Conservation (phyloP, 1,284 basidiomycete species). For the Golubevia sp. region DNA sequence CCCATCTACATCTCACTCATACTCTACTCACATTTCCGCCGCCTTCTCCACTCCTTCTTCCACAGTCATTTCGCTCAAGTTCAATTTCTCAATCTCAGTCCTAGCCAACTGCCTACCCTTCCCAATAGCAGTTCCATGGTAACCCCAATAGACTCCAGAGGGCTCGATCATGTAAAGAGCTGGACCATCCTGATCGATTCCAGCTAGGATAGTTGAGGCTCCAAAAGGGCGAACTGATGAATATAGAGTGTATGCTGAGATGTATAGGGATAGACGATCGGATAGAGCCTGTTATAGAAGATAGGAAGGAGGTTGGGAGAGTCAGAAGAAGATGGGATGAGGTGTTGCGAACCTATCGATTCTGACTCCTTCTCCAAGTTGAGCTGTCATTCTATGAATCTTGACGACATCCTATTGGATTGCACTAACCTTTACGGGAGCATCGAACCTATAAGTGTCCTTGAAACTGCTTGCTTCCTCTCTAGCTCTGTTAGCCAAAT, state of each 20-base stretch:
- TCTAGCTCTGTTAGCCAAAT: slow-evolving; percentile 48
- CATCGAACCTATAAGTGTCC: slow-evolving; percentile 48
- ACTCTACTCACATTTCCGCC: slow-evolving; percentile 43
- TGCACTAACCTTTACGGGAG: slow-evolving; percentile 31
- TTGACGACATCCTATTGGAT: too few species aligned
- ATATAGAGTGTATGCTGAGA: slow-evolving; percentile 59
- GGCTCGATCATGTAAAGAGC: slow-evolving; percentile 58
- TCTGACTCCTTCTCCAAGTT: too few species aligned
- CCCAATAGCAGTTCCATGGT: slow-evolving; percentile 73
- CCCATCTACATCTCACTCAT: too few species aligned
- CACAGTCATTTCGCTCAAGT: slow-evolving; percentile 74
- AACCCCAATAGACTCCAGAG: slow-evolving; percentile 57
- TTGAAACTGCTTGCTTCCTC: slow-evolving; percentile 48
- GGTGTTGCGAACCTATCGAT: too few species aligned
- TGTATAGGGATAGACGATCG: slow-evolving; percentile 49
- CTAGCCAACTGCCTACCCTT: slow-evolving; percentile 97
- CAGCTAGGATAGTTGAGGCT: slow-evolving; percentile 46
- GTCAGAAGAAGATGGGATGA: slow-evolving; percentile 3
- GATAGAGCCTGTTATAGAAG: slow-evolving; percentile 30
- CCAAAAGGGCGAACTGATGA: slow-evolving; percentile 60
- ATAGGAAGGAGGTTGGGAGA: neutral
- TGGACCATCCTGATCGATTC: slow-evolving; percentile 47
- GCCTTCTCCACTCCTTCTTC: slow-evolving; percentile 53
- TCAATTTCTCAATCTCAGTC: slow-evolving; percentile 96
- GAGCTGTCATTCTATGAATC: too few species aligned